These are phyloP conservation scores for Senna siamea DNA, from an alignment of 306 rosid species.

Conservation along the genomic window DNA sequence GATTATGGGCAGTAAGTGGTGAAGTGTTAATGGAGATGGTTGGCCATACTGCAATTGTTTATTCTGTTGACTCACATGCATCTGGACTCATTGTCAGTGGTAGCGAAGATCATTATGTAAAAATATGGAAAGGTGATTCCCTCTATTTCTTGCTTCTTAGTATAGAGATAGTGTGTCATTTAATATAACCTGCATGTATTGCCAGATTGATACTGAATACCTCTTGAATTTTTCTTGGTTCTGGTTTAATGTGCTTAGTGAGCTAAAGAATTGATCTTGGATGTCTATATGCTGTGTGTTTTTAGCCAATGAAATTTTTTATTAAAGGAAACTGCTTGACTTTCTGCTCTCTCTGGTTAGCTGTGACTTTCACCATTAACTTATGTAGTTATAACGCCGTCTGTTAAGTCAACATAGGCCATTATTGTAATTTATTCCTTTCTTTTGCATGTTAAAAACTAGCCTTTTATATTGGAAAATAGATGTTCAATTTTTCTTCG, in stretches of 20 bases:
- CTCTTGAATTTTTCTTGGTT: not conserved
- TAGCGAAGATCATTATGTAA: slow-evolving; percentile 85
- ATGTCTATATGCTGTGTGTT: not conserved
- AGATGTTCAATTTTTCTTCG: not conserved
- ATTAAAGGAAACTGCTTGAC: slow-evolving; percentile 19
- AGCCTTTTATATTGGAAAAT: not conserved
- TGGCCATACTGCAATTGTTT: slow-evolving; percentile 89
- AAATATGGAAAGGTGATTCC: slow-evolving; percentile 90
- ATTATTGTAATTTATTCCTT: slow-evolving; percentile 10
- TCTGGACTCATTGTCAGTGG: slow-evolving; percentile 91
- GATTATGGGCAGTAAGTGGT: slow-evolving; percentile 89
- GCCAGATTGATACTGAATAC: slow-evolving; percentile 18
- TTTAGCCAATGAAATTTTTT: not conserved
- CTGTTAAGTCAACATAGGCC: slow-evolving; percentile 25
- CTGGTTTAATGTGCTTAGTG: slow-evolving; percentile 30
- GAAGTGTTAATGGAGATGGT: slow-evolving; percentile 89
- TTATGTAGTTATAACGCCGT: slow-evolving; percentile 19
- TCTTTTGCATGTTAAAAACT: slow-evolving; percentile 2
- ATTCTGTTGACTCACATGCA: slow-evolving; percentile 88
- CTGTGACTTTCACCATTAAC: slow-evolving; percentile 18
- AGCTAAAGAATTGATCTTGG: slow-evolving; percentile 21
- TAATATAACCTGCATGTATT: slow-evolving; percentile 30
- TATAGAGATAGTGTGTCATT: slow-evolving; percentile 15
- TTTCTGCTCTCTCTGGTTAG: slow-evolving; percentile 22
- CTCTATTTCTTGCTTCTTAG: slow-evolving; percentile 31